Conservation (phyloP, 805 yeast genomes). For the Spathaspora gorwiae region DNA sequence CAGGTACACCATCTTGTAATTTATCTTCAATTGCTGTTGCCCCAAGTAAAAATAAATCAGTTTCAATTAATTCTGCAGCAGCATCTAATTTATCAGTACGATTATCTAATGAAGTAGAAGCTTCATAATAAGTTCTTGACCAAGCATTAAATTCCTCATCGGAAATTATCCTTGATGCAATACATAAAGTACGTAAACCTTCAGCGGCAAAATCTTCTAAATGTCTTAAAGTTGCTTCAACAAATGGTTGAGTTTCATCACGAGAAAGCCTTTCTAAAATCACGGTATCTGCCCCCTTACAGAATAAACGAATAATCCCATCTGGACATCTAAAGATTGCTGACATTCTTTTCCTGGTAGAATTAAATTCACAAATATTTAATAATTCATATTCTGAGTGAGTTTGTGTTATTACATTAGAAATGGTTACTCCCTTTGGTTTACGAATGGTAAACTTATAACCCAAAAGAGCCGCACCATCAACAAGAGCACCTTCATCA, state of each 20-base stretch:
- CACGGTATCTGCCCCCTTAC: slow-evolving; percentile 98
- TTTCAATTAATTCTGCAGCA: slow-evolving; percentile 86
- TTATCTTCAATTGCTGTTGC: slow-evolving; percentile 99
- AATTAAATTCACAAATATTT: slow-evolving; percentile 93
- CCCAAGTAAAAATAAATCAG: slow-evolving; percentile 74
- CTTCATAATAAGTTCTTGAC: slow-evolving; percentile 64
- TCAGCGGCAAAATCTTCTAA: slow-evolving; percentile 95
- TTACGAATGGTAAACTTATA: slow-evolving; percentile 79
- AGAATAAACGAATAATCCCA: slow-evolving; percentile 79
- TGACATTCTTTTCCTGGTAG: slow-evolving; percentile 97
- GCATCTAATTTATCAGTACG: slow-evolving; percentile 75
- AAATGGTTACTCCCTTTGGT: slow-evolving; percentile 75
- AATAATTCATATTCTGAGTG: slow-evolving; percentile 66
- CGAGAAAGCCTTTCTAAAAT: slow-evolving; percentile 76
- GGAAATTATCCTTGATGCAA: slow-evolving; percentile 77
- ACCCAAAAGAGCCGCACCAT: slow-evolving; percentile 90
- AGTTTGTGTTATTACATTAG: slow-evolving; percentile 41
- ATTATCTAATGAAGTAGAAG: slow-evolving; percentile 75
- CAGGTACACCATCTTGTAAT: slow-evolving; percentile 97
- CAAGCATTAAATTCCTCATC: slow-evolving; percentile 74
- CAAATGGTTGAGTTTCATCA: slow-evolving; percentile 64
- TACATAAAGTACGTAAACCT: slow-evolving; percentile 90
- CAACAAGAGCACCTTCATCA: slow-evolving; percentile 97
- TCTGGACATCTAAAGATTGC: slow-evolving; percentile 93
- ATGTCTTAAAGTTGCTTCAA: slow-evolving; percentile 77